A percentile compares a stretch with the other conserved stretches of the same genome.
phyloP scores from a whole-genome alignment of 768 basidiomycete species.

The Phallus indusiatus region DNA sequence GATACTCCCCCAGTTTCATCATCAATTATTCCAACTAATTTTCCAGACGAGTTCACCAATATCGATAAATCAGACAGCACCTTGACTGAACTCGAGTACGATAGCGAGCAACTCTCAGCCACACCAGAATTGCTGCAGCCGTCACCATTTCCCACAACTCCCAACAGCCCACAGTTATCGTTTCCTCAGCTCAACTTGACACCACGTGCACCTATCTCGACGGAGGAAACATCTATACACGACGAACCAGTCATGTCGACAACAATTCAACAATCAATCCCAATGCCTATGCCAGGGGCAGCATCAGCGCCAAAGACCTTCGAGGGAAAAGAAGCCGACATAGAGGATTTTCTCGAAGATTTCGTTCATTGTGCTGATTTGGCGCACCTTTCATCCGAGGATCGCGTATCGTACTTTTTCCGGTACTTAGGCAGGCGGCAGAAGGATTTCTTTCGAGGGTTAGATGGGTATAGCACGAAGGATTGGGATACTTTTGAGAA shows the following conservation, averaged over 20 bases:
- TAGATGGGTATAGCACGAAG: background rate
- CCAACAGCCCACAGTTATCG: too few relatives aligned
- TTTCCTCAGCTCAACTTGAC: too few relatives aligned
- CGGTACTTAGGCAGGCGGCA: background rate
- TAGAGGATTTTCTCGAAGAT: conserved; percentile 1
- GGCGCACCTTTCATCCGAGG: background rate
- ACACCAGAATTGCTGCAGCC: too few relatives aligned
- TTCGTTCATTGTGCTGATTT: background rate
- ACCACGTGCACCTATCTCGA: too few relatives aligned
- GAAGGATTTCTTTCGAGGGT: background rate
- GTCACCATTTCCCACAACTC: too few relatives aligned
- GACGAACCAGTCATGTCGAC: background rate
- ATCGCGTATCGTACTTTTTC: background rate
- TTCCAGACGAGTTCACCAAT: too few relatives aligned
- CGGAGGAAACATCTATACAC: background rate
- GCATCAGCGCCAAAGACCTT: background rate
- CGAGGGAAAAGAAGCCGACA: background rate
- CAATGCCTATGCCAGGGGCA: background rate
- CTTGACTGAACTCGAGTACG: too few relatives aligned
- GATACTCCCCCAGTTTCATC: background rate
- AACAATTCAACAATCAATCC: background rate
- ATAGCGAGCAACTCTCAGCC: too few relatives aligned
- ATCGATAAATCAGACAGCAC: too few relatives aligned
- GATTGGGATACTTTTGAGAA: background rate
- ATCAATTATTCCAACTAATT: too few relatives aligned